Percentiles rank a stretch among this genome's conserved stretches.
These are phyloP conservation scores for Claviceps sp. DNA, from an alignment of 2,329 filamentous ascomycete species.

Conservation along the genomic window DNA sequence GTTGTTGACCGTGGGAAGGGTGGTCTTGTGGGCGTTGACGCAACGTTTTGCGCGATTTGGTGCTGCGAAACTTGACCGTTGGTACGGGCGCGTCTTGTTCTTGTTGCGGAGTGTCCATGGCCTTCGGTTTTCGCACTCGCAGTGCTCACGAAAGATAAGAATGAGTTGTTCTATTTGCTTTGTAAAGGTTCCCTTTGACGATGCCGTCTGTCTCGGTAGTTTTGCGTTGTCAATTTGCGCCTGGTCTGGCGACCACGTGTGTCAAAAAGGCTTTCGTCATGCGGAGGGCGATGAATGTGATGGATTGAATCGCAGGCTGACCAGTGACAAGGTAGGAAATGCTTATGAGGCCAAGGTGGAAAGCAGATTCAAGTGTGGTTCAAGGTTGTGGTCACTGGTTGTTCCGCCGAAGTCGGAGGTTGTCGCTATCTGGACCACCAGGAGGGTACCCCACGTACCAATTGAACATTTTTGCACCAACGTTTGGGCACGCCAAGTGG, in stretches of 20 bases:
- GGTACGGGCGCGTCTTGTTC: constrained; percentile 13
- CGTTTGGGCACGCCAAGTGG: no score
- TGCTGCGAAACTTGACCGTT: constrained; percentile 36
- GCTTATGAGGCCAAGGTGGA: no score
- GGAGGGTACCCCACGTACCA: no score
- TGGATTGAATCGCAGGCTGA: not conserved
- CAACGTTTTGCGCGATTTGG: constrained; percentile 48
- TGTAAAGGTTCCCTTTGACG: no score
- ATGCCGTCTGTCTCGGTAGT: no score
- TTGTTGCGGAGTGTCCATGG: constrained; percentile 11
- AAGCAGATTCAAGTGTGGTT: no score
- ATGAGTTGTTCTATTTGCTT: not conserved
- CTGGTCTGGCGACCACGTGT: not conserved
- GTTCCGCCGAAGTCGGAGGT: no score
- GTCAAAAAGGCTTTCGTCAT: not conserved
- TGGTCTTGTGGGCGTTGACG: constrained; percentile 32
- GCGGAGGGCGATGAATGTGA: not conserved
- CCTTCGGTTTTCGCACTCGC: not conserved
- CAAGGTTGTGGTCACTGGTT: no score
- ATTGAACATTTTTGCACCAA: no score
- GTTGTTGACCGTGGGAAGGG: not conserved
- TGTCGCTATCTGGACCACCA: no score
- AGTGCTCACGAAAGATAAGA: no score
- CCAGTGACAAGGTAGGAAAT: no score
- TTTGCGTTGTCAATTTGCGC: not conserved